phyloP scores from a whole-genome alignment of 805 yeast genomes.

The Maudiozyma saulgeensis region DNA sequence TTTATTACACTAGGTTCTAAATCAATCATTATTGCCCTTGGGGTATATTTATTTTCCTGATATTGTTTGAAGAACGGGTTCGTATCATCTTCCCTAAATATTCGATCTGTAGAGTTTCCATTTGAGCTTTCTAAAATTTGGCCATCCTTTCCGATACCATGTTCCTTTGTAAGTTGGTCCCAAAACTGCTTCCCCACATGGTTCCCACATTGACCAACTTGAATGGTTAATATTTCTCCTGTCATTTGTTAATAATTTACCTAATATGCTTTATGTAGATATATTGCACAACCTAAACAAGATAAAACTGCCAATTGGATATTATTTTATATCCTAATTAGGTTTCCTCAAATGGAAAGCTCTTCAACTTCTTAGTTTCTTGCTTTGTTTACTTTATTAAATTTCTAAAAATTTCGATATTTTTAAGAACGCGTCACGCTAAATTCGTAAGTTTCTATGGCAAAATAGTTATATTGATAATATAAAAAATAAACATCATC shows the following conservation, averaged over 20 bases:
- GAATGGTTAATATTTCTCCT: slow-evolving; percentile 62
- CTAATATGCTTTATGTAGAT: too few relatives aligned
- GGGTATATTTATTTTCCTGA: slow-evolving; percentile 72
- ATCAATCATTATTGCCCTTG: slow-evolving; percentile 78
- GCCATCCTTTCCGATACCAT: slow-evolving; percentile 51
- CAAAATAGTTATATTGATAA: background rate
- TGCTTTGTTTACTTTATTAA: background rate
- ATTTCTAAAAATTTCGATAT: too few relatives aligned
- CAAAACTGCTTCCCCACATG: slow-evolving; percentile 91
- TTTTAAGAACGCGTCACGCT: background rate
- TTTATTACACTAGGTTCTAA: slow-evolving; percentile 83
- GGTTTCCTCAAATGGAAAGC: background rate
- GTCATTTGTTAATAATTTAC: slow-evolving; percentile 27
- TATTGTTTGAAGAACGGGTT: slow-evolving; percentile 74
- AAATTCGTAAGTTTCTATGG: background rate
- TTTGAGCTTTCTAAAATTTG: slow-evolving; percentile 6
- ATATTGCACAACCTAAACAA: too few relatives aligned
- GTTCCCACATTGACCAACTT: slow-evolving; percentile 87
- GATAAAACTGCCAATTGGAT: too few relatives aligned
- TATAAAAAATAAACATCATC: background rate
- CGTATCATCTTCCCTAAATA: slow-evolving; percentile 55
- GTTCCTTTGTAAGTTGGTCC: slow-evolving; percentile 81
- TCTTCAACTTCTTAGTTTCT: background rate
- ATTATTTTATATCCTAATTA: background rate
- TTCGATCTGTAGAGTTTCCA: slow-evolving; percentile 1